Percentiles rank a stretch among this genome's conserved stretches.
Conservation (phyloP, 2,329 filamentous ascomycete species). For the Dissoconium aciculare region DNA sequence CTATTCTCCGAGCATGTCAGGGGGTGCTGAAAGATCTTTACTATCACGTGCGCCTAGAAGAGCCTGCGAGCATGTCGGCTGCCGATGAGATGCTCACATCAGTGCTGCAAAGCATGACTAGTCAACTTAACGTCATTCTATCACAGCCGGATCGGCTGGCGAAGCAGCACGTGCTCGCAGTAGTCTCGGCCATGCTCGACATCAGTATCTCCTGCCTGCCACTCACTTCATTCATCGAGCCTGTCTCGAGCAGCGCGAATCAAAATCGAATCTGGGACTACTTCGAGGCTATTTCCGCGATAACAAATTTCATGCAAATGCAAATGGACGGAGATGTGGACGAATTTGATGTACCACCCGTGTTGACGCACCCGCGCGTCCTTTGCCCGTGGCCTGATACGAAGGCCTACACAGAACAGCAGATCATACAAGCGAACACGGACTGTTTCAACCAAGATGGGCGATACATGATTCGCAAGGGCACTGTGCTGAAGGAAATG, state of each 20-base stretch:
- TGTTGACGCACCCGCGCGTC: neutral
- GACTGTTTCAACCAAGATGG: conserved; percentile 34
- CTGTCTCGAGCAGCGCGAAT: conserved; percentile 3
- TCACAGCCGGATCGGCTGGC: conserved; percentile 6
- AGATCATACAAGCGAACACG: conserved; percentile 30
- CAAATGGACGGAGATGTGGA: conserved; percentile 3
- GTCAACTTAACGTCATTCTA: conserved; percentile 6
- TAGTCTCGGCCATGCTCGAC: conserved; percentile 6
- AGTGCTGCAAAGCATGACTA: conserved; percentile 10
- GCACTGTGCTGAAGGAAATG: conserved; percentile 32
- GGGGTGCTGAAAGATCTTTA: conserved; percentile 31
- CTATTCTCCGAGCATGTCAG: conserved; percentile 36
- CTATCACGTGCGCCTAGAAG: conserved; percentile 31
- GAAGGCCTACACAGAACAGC: conserved; percentile 20
- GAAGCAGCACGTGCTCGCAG: conserved; percentile 9
- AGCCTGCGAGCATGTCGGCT: conserved; percentile 24
- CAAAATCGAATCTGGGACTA: neutral
- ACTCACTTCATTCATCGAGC: conserved; percentile 8
- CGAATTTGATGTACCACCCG: conserved; percentile 4
- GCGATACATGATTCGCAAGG: conserved; percentile 34
- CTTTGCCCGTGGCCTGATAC: conserved; percentile 17
- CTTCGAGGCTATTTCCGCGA: neutral
- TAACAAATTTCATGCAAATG: conserved; percentile 4
- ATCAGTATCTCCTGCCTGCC: conserved; percentile 9
- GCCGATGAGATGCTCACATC: conserved; percentile 6